phyloP scores from a whole-genome alignment of 208 protist species.

The Leishmania turanica region DNA sequence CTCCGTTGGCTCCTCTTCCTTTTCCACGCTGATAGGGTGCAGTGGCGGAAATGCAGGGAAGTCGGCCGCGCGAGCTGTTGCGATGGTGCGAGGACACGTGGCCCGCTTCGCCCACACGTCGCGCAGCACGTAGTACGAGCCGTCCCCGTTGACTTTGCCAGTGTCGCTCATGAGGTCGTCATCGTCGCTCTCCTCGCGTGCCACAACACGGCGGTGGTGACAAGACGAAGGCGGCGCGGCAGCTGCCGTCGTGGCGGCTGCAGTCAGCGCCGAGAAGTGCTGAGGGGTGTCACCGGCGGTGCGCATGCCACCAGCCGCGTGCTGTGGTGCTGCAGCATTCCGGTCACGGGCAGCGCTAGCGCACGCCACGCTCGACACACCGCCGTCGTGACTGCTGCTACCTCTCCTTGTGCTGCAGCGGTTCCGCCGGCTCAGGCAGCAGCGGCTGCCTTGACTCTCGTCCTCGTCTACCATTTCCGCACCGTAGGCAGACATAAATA shows the following conservation, averaged over 20 bases:
- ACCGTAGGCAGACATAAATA: slow-evolving; percentile 39
- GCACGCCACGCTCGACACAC: background rate
- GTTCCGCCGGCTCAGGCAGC: slow-evolving; percentile 3
- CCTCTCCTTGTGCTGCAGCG: slow-evolving; percentile 6
- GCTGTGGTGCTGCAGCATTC: background rate
- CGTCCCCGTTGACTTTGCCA: background rate
- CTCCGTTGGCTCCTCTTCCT: slow-evolving; percentile 1
- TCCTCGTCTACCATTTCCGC: slow-evolving; percentile 36
- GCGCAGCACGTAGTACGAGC: slow-evolving; percentile 2
- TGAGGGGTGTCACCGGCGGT: background rate
- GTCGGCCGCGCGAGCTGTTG: background rate
- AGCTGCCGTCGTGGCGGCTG: background rate
- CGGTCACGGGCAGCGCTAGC: background rate
- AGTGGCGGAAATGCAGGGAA: slow-evolving; percentile 28
- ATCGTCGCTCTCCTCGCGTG: background rate
- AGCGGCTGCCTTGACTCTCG: background rate
- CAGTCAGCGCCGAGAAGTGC: background rate
- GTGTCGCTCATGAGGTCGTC: no score
- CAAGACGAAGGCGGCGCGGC: no score
- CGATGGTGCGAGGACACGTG: slow-evolving; percentile 19
- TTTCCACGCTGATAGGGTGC: slow-evolving; percentile 23
- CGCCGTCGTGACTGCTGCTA: background rate
- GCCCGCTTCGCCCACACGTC: slow-evolving; percentile 30
- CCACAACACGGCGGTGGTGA: background rate
- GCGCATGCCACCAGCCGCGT: background rate